Base-by-base conservation (phyloP, 2,329 filamentous ascomycete genomes). In the Didymella sp. region DNA sequence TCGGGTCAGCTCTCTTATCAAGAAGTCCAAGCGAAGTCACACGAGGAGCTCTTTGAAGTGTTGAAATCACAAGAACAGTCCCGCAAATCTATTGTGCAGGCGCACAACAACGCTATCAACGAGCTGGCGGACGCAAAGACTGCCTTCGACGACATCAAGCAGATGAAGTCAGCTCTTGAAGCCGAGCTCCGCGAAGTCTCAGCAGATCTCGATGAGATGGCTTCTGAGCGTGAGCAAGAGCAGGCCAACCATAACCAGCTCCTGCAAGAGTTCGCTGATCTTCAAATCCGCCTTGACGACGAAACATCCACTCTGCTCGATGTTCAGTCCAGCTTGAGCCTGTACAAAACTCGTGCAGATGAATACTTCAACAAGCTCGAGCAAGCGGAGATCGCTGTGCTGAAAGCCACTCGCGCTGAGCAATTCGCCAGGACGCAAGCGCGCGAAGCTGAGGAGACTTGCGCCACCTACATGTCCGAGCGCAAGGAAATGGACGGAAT, bases 341-440 rank as follows among this genome's bases (percentile, higher is more conserved):
- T 97, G 60, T 99, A 98, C 82, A 97, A 96, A 83, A 87, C 86
- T 61, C 88, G 94, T 40, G 90, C 94, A 4, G 92, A 98, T 71
- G 94, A 98, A 73, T 98, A 99, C 77, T 99, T 97, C 78, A 90
- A 87, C 80, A 97, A 96, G 78, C 86, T 99, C 19, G 94, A 99
- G 76, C 94, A 98, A 73, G 95, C 95, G 15, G 94, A 99, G 76
- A 96, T 98, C 64, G 88, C 93, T 0, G 93, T 98, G 17, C 85
- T 99, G 62, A 97, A 97, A 76, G 94, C 94, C 15, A 89, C 85
- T 58, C 87, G 94, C 22, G 94, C 95, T 0, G 94, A 98, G 77
- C 92, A 96, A 68, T 97, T 98, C 74, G 94, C 94, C 54, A 96
- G 91, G 76, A 84, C 90, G 0, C 94, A 97, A 73, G 90, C 91